Conservation (phyloP, 306 rosid genomes). For the Acacia acuminata region DNA sequence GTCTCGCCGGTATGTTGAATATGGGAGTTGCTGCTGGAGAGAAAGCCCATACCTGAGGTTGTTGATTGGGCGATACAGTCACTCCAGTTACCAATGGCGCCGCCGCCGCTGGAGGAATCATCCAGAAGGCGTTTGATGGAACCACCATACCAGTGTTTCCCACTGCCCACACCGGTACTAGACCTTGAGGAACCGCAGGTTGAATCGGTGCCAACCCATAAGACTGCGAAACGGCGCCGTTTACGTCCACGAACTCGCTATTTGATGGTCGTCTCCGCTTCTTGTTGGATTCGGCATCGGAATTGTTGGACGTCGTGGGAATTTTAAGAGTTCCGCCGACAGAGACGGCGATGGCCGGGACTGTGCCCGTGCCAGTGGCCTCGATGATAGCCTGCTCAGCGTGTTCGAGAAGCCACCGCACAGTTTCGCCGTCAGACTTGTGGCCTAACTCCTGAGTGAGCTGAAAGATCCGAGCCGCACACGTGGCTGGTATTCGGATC, state of each 20-base stretch:
- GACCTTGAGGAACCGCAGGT: slow-evolving; percentile 47
- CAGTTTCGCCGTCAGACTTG: slow-evolving; percentile 40
- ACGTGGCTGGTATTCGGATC: slow-evolving; percentile 40
- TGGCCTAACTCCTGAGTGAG: slow-evolving; percentile 41
- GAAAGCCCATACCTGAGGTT: slow-evolving; percentile 59
- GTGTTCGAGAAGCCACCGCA: slow-evolving; percentile 37
- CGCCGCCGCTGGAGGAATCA: slow-evolving; percentile 44
- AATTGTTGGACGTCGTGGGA: slow-evolving; percentile 17
- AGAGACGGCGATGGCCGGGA: slow-evolving; percentile 40
- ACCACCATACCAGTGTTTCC: slow-evolving; percentile 51
- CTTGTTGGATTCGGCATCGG: slow-evolving; percentile 20
- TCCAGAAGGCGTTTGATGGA: slow-evolving; percentile 71
- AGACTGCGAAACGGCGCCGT: slow-evolving; percentile 41
- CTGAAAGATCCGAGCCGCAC: slow-evolving; percentile 45
- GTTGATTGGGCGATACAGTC: slow-evolving; percentile 19
- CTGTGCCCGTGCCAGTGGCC: slow-evolving; percentile 41
- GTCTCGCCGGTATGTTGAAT: slow-evolving; percentile 51
- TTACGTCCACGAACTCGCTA: slow-evolving; percentile 53
- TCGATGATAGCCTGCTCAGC: slow-evolving; percentile 33
- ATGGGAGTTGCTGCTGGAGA: slow-evolving; percentile 51
- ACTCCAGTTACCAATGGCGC: not conserved
- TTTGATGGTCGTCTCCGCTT: slow-evolving; percentile 57
- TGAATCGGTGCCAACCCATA: slow-evolving; percentile 59
- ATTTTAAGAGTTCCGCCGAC: slow-evolving; percentile 30
- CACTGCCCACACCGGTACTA: slow-evolving; percentile 60